phyloP scores from a whole-genome alignment of 345 rosid species.

The Brassica carinata region DNA sequence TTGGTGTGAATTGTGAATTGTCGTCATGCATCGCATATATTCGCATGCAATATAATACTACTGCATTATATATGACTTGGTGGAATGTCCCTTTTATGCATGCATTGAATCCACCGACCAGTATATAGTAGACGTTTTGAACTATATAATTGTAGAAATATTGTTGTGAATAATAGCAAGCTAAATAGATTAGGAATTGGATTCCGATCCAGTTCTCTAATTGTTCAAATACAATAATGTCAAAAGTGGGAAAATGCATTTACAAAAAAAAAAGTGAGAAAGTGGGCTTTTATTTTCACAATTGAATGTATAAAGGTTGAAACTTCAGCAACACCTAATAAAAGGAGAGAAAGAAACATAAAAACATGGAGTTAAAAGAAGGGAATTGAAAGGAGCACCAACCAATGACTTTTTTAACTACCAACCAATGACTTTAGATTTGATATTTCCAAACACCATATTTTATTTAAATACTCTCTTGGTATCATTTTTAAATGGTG shows the following conservation, averaged over 20 bases:
- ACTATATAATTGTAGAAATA: too few relatives aligned
- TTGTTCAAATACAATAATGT: neutral
- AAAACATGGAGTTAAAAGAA: neutral
- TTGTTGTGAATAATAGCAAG: too few relatives aligned
- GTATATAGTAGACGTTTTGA: too few relatives aligned
- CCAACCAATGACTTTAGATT: too few relatives aligned
- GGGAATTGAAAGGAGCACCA: neutral
- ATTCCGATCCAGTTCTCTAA: neutral
- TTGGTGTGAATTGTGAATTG: slow-evolving; percentile 15
- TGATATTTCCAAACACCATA: neutral
- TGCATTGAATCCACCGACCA: too few relatives aligned
- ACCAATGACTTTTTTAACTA: neutral
- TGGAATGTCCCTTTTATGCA: too few relatives aligned
- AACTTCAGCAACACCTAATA: neutral
- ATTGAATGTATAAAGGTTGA: neutral
- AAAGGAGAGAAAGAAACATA: neutral
- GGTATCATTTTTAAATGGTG: too few relatives aligned
- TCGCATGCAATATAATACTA: slow-evolving; percentile 12
- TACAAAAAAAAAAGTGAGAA: neutral
- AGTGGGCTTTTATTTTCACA: too few relatives aligned
- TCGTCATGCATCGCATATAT: slow-evolving; percentile 17
- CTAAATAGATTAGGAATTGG: too few relatives aligned
- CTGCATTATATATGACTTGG: too few relatives aligned
- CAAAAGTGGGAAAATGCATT: neutral
- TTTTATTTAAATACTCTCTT: neutral